Base-by-base conservation (phyloP, 495 filamentous ascomycete genomes). In the Pyronema domesticum region DNA sequence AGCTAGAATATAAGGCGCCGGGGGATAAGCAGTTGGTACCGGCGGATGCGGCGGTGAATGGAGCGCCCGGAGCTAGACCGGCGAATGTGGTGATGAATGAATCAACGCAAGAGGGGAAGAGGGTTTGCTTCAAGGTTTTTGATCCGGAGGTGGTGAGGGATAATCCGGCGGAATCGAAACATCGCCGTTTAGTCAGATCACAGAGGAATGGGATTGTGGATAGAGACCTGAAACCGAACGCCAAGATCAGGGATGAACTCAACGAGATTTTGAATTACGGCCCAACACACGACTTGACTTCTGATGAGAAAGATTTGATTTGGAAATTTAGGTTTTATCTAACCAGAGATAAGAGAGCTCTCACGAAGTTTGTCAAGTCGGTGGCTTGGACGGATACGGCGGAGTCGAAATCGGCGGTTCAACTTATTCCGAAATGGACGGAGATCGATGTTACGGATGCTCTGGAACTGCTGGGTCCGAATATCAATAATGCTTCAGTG, bases 391-490 rank as follows among this genome's bases (percentile, higher is more conserved):
- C 78, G 14, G 89, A 96, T 66, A 72, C 72, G n/a, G 77, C 79
- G 44, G 91, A 99, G 71, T 75, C 82, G 19, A 81, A 81, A 46
- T 86, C 95, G 68, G 89, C 89, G 7, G 84, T 89, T 7, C 85
- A 88, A 53, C 78, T 99, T 6, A 74, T 99, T 10, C 77, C 85
- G 0, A 89, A 87, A 66, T 99, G 91, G 91, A 93, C 86, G 0
- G 89, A 95, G 49, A 91, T 96, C 55, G 93, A 96, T 61, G 85
- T 96, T 14, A 93, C 96, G 63, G 91, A 95, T 70, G 91, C 93
- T 23, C 72, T 99, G 57, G 91, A 96, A 67, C 76, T 99, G 34
- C 78, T 99, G 0, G 93, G 91, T 0, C 89, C 89, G 7, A 85
- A 80, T 0, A 91, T 96, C 57, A 84, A 93, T 62, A 95, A 94